A percentile compares a stretch with the other conserved stretches of the same genome.
Conservation (phyloP, 805 yeast species). For the Blastobotrys attinorum region DNA sequence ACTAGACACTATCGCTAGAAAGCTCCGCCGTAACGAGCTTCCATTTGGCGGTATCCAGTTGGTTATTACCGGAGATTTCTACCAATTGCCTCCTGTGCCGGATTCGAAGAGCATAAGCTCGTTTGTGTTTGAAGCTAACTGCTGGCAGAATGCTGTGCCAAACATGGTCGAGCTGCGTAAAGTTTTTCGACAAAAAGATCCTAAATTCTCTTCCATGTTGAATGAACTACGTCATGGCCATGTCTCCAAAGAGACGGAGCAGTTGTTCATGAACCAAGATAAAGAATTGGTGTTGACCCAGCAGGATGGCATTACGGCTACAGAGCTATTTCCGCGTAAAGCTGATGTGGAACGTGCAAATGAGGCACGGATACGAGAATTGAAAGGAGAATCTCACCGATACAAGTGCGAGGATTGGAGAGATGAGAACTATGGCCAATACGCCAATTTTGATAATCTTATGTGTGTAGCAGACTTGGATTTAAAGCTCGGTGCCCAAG, state of each 20-base stretch:
- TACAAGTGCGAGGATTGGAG: conserved; percentile 45
- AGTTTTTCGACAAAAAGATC: conserved; percentile 83
- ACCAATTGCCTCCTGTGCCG: conserved; percentile 85
- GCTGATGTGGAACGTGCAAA: conserved; percentile 79
- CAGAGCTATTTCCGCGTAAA: conserved; percentile 83
- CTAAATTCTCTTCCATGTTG: conserved; percentile 64
- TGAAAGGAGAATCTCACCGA: conserved; percentile 40
- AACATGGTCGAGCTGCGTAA: conserved; percentile 63
- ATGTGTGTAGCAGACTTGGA: conserved; percentile 62
- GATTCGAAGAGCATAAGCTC: conserved; percentile 24
- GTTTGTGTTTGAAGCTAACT: conserved; percentile 68
- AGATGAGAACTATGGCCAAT: conserved; percentile 18
- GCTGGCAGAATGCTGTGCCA: conserved; percentile 60
- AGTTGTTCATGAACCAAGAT: conserved; percentile 44
- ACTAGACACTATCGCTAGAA: conserved; percentile 60
- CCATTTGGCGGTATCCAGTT: conserved; percentile 96
- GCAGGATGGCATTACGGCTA: conserved; percentile 72
- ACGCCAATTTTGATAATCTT: conserved; percentile 44
- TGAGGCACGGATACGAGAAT: conserved; percentile 36
- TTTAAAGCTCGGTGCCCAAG: conserved; percentile 83
- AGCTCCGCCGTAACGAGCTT: conserved; percentile 34
- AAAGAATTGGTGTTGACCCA: conserved; percentile 36
- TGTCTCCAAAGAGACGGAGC: conserved; percentile 41
- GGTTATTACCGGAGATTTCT: conserved; percentile 89
- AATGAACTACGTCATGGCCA: conserved; percentile 74